Base-by-base conservation (phyloP, 2,329 filamentous ascomycete species). In the Botrytis galanthina region DNA sequence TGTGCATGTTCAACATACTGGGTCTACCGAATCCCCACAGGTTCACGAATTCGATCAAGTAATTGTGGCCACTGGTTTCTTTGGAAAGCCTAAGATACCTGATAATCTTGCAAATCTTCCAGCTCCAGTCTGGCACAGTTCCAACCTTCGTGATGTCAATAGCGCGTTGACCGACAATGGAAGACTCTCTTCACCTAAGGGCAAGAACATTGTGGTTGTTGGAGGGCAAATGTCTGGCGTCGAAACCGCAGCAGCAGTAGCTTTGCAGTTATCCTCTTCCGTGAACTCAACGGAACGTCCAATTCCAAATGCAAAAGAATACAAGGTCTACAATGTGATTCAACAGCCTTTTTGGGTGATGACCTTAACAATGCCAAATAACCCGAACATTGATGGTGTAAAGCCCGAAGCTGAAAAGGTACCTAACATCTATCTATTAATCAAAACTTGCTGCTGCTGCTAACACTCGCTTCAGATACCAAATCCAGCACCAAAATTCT, bases 201-300 rank as follows among this genome's bases (percentile, higher is more conserved):
- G 85, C 1, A 87, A 88, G 29, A 93, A 90, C 78, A 89, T 96
- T 26, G 84, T 94, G 1, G 85, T 97, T 0, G 88, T 94, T 1
- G 93, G 93, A 0, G 93, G 93, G 0, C 92, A 94, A 78, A 94
- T 96, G 87, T 95, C 93, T 3, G 93, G 93, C 0, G 88, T 92
- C 8, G 93, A 97, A 83, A 91, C 91, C 67, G 91, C 93, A 0
- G 90, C 89, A 16, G 90, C 90, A 2, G 88, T 95, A 68, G 92
- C 92, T 18, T 85, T 89, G 7, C 89, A 94, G 75, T 81, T 95
- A 1, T 95, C 93, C 0, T 89, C 89, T 9, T 86, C 87, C 4
- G 81, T 82, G 20, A 84, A 91, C 79, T 86, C 88, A 0, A 87
- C 90, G 0, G 82, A 81, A 0, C 74, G 82, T 1, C 84, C 81